Evolutionary conservation across 2,329 filamentous ascomycete species (phyloP), one percentile per base, ranked within the genome.

Genomic region (Alternaria burnsii): DNA sequence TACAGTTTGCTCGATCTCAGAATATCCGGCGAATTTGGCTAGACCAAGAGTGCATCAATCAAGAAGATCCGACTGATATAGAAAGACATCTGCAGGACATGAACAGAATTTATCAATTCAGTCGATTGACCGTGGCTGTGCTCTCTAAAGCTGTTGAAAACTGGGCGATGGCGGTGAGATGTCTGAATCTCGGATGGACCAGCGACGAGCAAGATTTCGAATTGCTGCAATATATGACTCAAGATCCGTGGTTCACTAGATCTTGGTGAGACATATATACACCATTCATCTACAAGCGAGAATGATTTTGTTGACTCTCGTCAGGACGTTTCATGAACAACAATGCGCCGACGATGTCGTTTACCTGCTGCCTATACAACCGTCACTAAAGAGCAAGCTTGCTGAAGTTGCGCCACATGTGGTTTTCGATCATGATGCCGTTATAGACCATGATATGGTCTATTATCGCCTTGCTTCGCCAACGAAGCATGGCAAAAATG

Each of bases 281-380:
- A 7, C 10, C 18, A 10, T 3, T 1, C 20, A 1, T 20, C 3
- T 2, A 18, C 5, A 10, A 2, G 1, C 0, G 9, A 9, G 5
- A 46, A 10, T 46, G 5, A 46, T 6, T 1, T 8, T 4, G 2
- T 16, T 4, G 14, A 2, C 7, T 2, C 26, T 2, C 11, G 3
- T 28, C 6, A 46, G 44, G 44, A 47, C 44, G 1, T 47, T 47
- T 11, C 44, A 47, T 7, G 44, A 47, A 14, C 26, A 47, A 2
- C 3, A 47, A 4, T 22, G 44, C 44, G 43, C 43, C 5, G 2
- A 1, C n/a, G 0, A 47, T 0, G 1, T 47, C 6, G n/a, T 10
- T 2, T 47, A 14, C n/a, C 26, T 47, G n/a, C n/a, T 46, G 16
- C 16, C 43, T 5, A 30, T 1, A 26, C 42, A 8, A 8, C 22